Conservation (phyloP, 1,139 yeast species). For the Candida gigantensis region DNA sequence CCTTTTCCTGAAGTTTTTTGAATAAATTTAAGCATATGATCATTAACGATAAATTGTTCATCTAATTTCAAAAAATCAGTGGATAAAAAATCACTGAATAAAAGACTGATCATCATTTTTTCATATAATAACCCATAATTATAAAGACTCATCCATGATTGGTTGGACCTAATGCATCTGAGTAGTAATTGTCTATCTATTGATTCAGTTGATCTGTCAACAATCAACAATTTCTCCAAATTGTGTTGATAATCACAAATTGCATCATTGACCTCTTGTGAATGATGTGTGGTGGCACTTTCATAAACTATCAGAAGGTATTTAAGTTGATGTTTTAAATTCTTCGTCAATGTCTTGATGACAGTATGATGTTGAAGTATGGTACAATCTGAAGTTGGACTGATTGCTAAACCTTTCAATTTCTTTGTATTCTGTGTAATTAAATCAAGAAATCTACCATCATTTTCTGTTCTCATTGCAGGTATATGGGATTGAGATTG, state of each 20-base stretch:
- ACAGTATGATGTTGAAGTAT: constrained; percentile 8
- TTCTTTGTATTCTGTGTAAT: constrained; percentile 7
- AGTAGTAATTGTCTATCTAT: constrained; percentile 10
- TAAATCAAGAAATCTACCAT: constrained; percentile 7
- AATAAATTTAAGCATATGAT: constrained; percentile 11
- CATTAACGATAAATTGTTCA: constrained; percentile 12
- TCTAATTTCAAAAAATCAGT: constrained; percentile 11
- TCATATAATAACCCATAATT: constrained; percentile 11
- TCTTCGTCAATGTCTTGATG: constrained; percentile 3
- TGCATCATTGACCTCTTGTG: constrained; percentile 8
- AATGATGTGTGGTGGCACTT: constrained; percentile 6
- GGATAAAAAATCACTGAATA: constrained; percentile 10
- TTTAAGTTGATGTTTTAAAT: constrained; percentile 8
- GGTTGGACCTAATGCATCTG: constrained; percentile 11
- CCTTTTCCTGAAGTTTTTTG: constrained; percentile 10
- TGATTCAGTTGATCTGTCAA: constrained; percentile 9
- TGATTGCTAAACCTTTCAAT: constrained; percentile 10
- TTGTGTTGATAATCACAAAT: constrained; percentile 10
- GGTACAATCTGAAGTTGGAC: constrained; percentile 10
- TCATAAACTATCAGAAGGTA: constrained; percentile 10
- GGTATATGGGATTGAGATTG: constrained; percentile 5
- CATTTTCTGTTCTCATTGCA: neutral
- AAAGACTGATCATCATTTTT: constrained; percentile 7
- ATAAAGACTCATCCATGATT: constrained; percentile 9
- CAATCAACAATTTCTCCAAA: constrained; percentile 9